phyloP scores from a whole-genome alignment of 2,329 filamentous ascomycete species.

The Xylaria polymorpha region DNA sequence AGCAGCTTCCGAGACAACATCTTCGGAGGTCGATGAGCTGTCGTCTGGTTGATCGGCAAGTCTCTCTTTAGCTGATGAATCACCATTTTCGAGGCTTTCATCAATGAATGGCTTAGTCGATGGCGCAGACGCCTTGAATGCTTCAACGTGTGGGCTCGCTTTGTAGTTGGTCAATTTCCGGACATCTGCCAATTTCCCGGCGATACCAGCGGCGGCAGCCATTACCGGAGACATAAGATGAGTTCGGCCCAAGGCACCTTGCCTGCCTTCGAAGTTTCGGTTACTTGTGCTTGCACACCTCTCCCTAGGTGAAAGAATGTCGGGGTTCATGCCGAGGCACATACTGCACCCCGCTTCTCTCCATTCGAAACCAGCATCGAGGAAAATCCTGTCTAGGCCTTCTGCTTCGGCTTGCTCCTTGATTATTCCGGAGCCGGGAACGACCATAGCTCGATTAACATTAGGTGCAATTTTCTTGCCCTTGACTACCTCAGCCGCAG shows the following conservation, averaged over 20 bases:
- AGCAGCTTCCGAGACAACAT: conserved; percentile 60
- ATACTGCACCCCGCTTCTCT: conserved; percentile 98
- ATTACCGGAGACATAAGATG: conserved; percentile 98
- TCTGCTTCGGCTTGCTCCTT: conserved; percentile 92
- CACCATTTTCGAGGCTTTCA: conserved; percentile 63
- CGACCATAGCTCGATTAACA: conserved; percentile 94
- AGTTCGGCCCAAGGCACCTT: conserved; percentile 90
- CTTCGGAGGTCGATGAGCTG: conserved; percentile 72
- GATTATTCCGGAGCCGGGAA: conserved; percentile 93
- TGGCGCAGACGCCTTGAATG: conserved; percentile 55
- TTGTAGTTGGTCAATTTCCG: conserved; percentile 77
- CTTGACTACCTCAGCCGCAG: conserved; percentile 85
- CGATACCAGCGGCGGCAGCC: conserved; percentile 90
- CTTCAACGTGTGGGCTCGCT: conserved; percentile 69
- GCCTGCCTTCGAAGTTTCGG: conserved; percentile 96
- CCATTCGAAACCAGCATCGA: conserved; percentile 95
- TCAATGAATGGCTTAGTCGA: conserved; percentile 62
- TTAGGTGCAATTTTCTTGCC: conserved; percentile 89
- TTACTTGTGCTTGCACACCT: conserved; percentile 96
- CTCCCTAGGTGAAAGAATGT: conserved; percentile 92
- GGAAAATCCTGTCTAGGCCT: conserved; percentile 92
- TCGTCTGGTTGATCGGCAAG: conserved; percentile 72
- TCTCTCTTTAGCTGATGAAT: conserved; percentile 61
- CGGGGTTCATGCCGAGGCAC: conserved; percentile 99
- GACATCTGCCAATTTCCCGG: conserved; percentile 91